Conservation (phyloP, 495 filamentous ascomycete genomes). For the Pseudevernia furfuracea region DNA sequence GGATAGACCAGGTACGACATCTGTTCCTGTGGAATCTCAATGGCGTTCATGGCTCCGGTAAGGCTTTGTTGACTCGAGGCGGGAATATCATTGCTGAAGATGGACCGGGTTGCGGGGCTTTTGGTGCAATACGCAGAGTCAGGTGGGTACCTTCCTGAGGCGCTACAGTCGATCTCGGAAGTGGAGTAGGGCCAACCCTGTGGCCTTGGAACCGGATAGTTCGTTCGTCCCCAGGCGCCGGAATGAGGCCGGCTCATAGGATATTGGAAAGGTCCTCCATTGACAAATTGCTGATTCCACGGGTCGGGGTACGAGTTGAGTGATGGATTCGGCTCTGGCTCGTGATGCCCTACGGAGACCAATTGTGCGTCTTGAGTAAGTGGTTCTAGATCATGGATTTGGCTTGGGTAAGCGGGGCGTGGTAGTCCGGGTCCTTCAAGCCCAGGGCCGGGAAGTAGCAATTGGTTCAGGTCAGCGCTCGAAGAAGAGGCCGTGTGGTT, state of each 20-base stretch:
- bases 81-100: slow-evolving; percentile 34
- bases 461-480: slow-evolving; percentile 4
- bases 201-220: background rate
- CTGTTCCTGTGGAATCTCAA: slow-evolving; percentile 11
- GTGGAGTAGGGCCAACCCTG: slow-evolving; percentile 10
- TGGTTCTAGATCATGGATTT: slow-evolving; percentile 1
- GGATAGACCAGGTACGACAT: slow-evolving; percentile 19
- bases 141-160: slow-evolving; percentile 40
- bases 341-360: slow-evolving; percentile 6
- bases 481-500: background rate
- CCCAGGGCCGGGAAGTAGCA: background rate
- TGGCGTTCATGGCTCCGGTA: slow-evolving; percentile 27
- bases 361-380: slow-evolving; percentile 7
- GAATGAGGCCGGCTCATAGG: background rate
- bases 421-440: background rate
- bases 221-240: background rate
- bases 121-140: slow-evolving; percentile 61
- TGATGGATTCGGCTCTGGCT: slow-evolving; percentile 6
- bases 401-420: slow-evolving; percentile 1
- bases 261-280: slow-evolving; percentile 5
- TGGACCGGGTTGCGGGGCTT: slow-evolving; percentile 42
- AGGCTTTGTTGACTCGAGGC: slow-evolving; percentile 35
- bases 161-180: slow-evolving; percentile 52
- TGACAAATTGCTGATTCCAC: slow-evolving; percentile 19
- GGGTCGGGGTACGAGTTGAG: slow-evolving; percentile 20